phyloP scores from a whole-genome alignment of 1,139 yeast species.

The Geotrichum carabidarum region DNA sequence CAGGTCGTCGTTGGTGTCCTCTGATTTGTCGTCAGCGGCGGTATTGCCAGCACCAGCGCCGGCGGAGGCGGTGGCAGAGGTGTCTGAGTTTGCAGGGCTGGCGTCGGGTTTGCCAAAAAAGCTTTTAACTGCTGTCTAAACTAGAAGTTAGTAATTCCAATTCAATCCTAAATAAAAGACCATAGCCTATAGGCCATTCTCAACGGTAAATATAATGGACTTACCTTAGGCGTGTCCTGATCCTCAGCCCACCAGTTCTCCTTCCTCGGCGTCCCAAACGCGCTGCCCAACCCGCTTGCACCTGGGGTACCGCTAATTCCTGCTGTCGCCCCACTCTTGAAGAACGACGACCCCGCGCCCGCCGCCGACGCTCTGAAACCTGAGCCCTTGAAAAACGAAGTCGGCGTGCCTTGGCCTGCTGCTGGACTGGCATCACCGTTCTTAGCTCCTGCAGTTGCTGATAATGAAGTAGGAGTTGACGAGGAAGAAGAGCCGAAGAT shows the following conservation, averaged over 20 bases:
- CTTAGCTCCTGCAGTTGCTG: neutral
- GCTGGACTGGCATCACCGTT: conserved; percentile 5
- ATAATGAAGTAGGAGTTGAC: neutral
- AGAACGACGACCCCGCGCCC: neutral
- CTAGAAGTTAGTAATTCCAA: too few relatives aligned
- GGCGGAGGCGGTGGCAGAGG: conserved; percentile 41
- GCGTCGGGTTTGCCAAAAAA: conserved; percentile 8
- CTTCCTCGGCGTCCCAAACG: conserved; percentile 13
- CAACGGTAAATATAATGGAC: neutral
- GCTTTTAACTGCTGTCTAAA: neutral
- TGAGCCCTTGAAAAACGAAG: conserved; percentile 18
- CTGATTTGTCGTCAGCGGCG: conserved; percentile 18
- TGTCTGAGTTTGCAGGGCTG: conserved; percentile 23
- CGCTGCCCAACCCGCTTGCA: neutral
- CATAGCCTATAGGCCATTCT: too few relatives aligned
- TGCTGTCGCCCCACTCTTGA: too few relatives aligned
- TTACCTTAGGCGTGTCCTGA: conserved; percentile 10
- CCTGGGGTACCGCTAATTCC: too few relatives aligned
- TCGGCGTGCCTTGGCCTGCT: neutral
- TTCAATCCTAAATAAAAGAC: too few relatives aligned
- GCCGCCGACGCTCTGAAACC: neutral
- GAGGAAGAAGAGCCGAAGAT: conserved; percentile 1
- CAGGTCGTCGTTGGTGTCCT: conserved; percentile 21
- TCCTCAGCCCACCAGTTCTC: conserved; percentile 22
- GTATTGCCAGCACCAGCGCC: conserved; percentile 22